A percentile compares a stretch with the other conserved stretches of the same genome.
These are phyloP conservation scores for Aspergillus sergii DNA, from an alignment of 2,329 filamentous ascomycete species.

Conservation along the genomic window DNA sequence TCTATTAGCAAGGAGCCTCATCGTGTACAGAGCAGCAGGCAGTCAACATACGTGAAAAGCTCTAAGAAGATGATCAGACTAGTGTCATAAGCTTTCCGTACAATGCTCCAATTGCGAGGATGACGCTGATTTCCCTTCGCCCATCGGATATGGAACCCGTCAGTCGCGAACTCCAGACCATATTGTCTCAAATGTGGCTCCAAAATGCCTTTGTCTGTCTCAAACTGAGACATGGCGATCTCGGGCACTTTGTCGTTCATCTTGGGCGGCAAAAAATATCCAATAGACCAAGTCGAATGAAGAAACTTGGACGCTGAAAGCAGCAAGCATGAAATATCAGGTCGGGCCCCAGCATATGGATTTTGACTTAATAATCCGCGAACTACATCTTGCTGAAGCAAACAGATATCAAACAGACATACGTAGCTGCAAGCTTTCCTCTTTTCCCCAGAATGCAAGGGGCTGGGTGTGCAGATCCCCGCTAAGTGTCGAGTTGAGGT, in stretches of 20 bases:
- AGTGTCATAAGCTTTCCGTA: conserved; percentile 33
- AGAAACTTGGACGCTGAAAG: not conserved
- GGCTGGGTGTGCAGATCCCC: not conserved
- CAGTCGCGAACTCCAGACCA: conserved; percentile 32
- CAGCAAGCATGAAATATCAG: not conserved
- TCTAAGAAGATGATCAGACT: conserved; percentile 32
- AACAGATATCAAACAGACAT: conserved; percentile 2
- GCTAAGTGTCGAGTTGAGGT: not conserved
- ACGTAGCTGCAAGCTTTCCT: conserved; percentile 1
- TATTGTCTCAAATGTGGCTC: conserved; percentile 25
- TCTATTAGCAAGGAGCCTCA: conserved; percentile 14
- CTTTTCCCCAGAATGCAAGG: conserved; percentile 4
- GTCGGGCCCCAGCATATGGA: not conserved
- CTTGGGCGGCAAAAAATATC: not conserved
- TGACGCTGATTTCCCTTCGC: conserved; percentile 30
- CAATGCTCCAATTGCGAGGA: conserved; percentile 35
- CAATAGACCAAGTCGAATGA: not conserved
- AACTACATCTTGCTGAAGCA: conserved; percentile 2
- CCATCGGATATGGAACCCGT: conserved; percentile 36
- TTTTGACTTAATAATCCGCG: not conserved
- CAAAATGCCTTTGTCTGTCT: conserved; percentile 20
- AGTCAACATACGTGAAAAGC: conserved; percentile 34
- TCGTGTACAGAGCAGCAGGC: not conserved
- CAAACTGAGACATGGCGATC: conserved; percentile 15
- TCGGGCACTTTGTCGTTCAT: conserved; percentile 7